Base-by-base conservation (phyloP, 768 basidiomycete species). In the Naganishia randhawae region DNA sequence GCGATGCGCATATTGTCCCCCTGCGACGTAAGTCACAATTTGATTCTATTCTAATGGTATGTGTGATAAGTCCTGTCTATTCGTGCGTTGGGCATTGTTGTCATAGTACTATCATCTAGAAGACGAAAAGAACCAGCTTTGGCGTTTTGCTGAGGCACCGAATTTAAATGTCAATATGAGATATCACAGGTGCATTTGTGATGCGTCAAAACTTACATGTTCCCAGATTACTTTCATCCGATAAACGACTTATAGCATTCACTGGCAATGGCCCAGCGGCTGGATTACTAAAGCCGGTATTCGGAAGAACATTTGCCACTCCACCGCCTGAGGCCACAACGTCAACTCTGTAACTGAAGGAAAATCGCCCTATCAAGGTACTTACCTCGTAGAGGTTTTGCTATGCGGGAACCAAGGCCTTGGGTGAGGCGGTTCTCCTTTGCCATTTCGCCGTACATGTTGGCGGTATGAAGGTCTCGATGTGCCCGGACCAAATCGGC, bases 311-410 rank as follows among this genome's bases (percentile, higher is more conserved):
- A 50, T 50, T 50, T 16, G 31, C 45, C 7, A 11, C 45, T 19
- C 66, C 66, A 6, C 66, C 66, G 13, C 66, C 66, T 57, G 3
- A 22, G 14, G 4, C 29, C 1, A 32, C 39, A 27, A 10, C 9
- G 11, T 8, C n/a, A 14, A 27, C 31, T 67, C 27, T 57, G 29
- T 29, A 11, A 29, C 32, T 42, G 52, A 33, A n/a, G 17, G 22
- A 8, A 41, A 52, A 39, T 33, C 1, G 9, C 6, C 25, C 33
- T 42, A 19, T 54, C 27, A 13, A 27, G 22, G 14, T 17, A 67
- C 66, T 35, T 22, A 33, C 95, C 96, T 72, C 95, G 85, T 66
- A 99, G 82, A 31, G 96, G 96, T 82, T 98, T 98, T 37, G 95
- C 95, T 71, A 99, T 97, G 45, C 95, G 66, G 35, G 51, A 61